Conservation (phyloP, 2,329 filamentous ascomycete species). For the Ceratocystis huliohia region DNA sequence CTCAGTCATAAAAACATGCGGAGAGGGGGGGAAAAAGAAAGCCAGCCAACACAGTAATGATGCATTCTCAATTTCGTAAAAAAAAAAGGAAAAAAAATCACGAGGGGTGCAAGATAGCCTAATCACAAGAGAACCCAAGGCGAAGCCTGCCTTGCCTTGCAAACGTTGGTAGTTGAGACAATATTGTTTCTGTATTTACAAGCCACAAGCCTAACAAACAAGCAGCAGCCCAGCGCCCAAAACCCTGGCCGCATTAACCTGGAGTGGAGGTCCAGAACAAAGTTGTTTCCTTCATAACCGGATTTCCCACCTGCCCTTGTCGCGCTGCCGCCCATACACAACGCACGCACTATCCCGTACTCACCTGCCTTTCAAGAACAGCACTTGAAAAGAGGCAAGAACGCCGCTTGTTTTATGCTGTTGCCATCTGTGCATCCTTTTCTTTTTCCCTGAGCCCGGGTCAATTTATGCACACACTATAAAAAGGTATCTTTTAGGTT, state of each 20-base stretch:
- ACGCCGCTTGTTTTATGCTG: background rate
- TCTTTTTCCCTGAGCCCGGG: background rate
- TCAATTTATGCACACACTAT: constrained; percentile 8
- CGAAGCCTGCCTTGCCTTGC: background rate
- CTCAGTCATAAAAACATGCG: background rate
- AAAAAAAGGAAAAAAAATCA: background rate
- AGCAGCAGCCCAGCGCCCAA: background rate
- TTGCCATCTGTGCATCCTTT: constrained; percentile 5
- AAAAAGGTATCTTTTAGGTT: constrained; percentile 11
- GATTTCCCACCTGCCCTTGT: constrained; percentile 3
- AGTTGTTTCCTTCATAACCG: background rate
- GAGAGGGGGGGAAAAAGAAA: background rate
- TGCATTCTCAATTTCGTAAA: background rate
- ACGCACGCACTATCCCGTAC: background rate
- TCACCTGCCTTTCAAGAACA: background rate
- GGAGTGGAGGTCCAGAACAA: background rate
- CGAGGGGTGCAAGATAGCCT: too few species aligned
- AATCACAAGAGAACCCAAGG: background rate
- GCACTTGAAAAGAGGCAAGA: background rate
- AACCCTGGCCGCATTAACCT: background rate
- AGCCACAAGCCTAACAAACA: background rate
- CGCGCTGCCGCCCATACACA: background rate
- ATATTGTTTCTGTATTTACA: constrained; percentile 5
- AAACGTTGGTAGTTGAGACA: background rate
- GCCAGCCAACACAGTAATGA: background rate